phyloP scores from a whole-genome alignment of 129 eudicot genomes.

The Pulicaria dysenterica region DNA sequence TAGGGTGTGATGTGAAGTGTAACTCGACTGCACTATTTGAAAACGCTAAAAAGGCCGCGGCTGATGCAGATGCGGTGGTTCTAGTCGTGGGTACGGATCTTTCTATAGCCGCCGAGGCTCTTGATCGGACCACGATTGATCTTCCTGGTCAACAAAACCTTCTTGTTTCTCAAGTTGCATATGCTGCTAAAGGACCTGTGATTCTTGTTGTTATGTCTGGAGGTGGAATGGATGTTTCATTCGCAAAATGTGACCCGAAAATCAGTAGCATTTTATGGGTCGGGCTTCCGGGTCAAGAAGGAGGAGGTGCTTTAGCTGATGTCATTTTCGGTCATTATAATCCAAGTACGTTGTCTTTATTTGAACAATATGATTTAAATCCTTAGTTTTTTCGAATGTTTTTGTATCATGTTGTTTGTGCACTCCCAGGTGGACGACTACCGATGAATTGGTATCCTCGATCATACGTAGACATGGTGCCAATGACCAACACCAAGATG shows the following conservation, averaged over 20 bases:
- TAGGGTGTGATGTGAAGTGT: slow-evolving; percentile 34
- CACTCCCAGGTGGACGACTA: slow-evolving; percentile 37
- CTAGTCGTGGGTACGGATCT: slow-evolving; percentile 33
- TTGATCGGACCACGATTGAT: slow-evolving; percentile 27
- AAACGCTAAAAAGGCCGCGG: slow-evolving; percentile 13
- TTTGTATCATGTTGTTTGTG: neutral
- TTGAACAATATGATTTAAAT: too few species aligned
- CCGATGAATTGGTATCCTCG: slow-evolving; percentile 39
- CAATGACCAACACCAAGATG: slow-evolving; percentile 38
- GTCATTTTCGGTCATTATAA: slow-evolving; percentile 33
- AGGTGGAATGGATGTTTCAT: slow-evolving; percentile 39
- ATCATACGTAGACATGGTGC: slow-evolving; percentile 27
- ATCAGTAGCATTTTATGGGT: slow-evolving; percentile 39
- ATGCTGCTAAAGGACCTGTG: slow-evolving; percentile 40
- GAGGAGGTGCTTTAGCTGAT: slow-evolving; percentile 46
- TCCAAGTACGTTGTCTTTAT: slow-evolving; percentile 24
- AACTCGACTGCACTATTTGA: slow-evolving; percentile 4
- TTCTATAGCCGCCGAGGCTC: slow-evolving; percentile 32
- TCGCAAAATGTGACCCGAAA: slow-evolving; percentile 29
- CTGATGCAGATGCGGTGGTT: slow-evolving; percentile 36
- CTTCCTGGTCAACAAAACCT: slow-evolving; percentile 41
- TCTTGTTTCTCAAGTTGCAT: slow-evolving; percentile 27
- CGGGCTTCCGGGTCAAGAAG: slow-evolving; percentile 44
- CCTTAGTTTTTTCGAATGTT: too few species aligned
- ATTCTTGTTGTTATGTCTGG: slow-evolving; percentile 42